Evolutionary conservation across 1,284 basidiomycete genomes (phyloP), one percentile per base, ranked within the genome.

Genomic region (Ganoderma meredithae): DNA sequence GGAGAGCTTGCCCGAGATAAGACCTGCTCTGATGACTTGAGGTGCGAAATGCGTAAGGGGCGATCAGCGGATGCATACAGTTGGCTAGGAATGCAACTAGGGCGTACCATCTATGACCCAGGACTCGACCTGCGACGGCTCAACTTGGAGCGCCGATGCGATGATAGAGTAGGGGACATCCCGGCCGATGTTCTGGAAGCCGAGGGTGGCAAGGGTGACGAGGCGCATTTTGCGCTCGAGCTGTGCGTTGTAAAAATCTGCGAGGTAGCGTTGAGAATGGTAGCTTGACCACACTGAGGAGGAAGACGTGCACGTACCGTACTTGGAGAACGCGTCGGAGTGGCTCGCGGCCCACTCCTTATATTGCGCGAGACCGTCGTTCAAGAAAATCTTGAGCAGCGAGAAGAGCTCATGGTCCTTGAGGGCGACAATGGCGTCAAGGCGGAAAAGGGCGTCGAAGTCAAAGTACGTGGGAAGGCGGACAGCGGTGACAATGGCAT

Each of bases 81-180:
- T 52, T 6, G 33, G 13, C 19, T 27, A 22, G 17, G 66, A 60
- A 31, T 65, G 61, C 58, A 47, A 40, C 17, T 43, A 68, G 40
- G 22, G 77, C 84, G 66, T 77, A 96, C 95, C 93, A 80, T 97
- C 95, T 75, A 97, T 97, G 62, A 93, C 91, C 95, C 95, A 97
- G 76, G 88, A 90, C 79, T 98, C 96, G 36, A 98, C 95, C 68
- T 95, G 85, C 39, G 85, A 82, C 31, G 81, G 75, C 47, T 90
- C 86, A 13, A 97, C 86, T 69, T 91, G 86, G 56, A 97, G 81
- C 9, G 88, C 85, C 15, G 88, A 81, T 1, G 93, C 90, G 64
- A 97, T 88, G 74, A 88, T 87, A 22, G 88, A 78, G 80, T 98
- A 98, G 0, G 90, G 79, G 17, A 98, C 82, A 74, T 93, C 89